Evolutionary conservation across 208 protist genomes (phyloP).

Genomic region (Lotmaria passim): DNA sequence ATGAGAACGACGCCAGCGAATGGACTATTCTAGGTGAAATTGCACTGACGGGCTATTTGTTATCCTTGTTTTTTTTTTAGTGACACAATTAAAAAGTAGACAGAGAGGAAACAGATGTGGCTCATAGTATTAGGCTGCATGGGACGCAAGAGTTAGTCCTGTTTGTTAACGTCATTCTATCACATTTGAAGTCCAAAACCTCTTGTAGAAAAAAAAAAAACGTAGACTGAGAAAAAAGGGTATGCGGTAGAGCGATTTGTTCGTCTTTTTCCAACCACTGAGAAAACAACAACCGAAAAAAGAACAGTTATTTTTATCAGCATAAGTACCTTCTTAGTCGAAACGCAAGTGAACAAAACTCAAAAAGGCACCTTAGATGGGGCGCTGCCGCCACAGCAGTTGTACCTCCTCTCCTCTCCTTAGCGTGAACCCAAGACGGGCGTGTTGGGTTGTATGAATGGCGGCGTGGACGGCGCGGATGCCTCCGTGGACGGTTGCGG

Average conservation of each 20-base stretch:
- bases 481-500: slow-evolving; percentile 20
- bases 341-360: neutral
- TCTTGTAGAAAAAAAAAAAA: slow-evolving; percentile 15
- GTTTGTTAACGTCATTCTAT: too few relatives aligned
- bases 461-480: slow-evolving; percentile 19
- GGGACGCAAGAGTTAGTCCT: too few relatives aligned
- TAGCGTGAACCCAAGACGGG: slow-evolving; percentile 28
- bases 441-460: slow-evolving; percentile 28
- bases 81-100: neutral
- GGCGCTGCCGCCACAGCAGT: neutral
- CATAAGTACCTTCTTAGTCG: neutral
- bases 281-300: slow-evolving; percentile 5
- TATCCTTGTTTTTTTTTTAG: too few relatives aligned
- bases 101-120: neutral
- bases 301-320: neutral
- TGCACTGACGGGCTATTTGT: neutral
- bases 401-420: neutral
- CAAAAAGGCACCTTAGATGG: neutral
- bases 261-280: too few relatives aligned
- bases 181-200: too few relatives aligned
- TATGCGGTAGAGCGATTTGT: neutral
- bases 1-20: neutral
- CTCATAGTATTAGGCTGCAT: too few relatives aligned
- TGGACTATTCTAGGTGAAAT: neutral
- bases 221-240: neutral